Base-by-base conservation (phyloP, 2,329 filamentous ascomycete species). In the Diaporthe aspalathi region DNA sequence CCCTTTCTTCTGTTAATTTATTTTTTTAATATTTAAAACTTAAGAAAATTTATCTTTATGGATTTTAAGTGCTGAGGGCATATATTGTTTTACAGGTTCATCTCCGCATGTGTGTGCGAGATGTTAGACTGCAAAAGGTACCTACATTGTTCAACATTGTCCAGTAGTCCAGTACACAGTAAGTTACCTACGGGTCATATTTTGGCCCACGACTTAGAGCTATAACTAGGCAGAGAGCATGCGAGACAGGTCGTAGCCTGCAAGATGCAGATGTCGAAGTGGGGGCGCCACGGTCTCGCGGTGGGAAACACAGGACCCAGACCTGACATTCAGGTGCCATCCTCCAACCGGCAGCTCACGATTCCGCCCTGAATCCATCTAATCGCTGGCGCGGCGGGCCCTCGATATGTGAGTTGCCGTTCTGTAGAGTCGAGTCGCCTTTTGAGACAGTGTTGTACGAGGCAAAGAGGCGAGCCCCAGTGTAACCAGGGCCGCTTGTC, bases 381-480 rank as follows among this genome's bases (percentile, higher is more conserved):
- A 7, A 45, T 12, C 5, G 29, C 5, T 22, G 27, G 43, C 60
- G n/a, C 22, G 20, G 27, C 14, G 2, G 12, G 29, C 3, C n/a
- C 43, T 63, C 43, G 14, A n/a, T 7, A 38, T 56, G 53, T 12
- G 5, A 16, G 32, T 35, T 24, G 53, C 53, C 53, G 27, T 63
- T 38, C 2, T 49, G 24, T 24, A 49, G 43, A 63, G 60, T 32
- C 60, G 43, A 63, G 60, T 32, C 60, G 38, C 20, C 20, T 49
- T 49, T 32, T 63, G 60, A 49, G 43, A 63, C 60, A 63, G 43
- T 47, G 12, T 62, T 47, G 40, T 22, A 32, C 17, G 20, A 32
- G 20, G 32, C 27, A 38, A 63, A 63, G 27, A 49, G 43, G 60
- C 40, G 60, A 63, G 20, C 29, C 27, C 27, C 20, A 38, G 27